Evolutionary conservation across 2,329 filamentous ascomycete species (phyloP).

Genomic region (Colletotrichum endophyticum): DNA sequence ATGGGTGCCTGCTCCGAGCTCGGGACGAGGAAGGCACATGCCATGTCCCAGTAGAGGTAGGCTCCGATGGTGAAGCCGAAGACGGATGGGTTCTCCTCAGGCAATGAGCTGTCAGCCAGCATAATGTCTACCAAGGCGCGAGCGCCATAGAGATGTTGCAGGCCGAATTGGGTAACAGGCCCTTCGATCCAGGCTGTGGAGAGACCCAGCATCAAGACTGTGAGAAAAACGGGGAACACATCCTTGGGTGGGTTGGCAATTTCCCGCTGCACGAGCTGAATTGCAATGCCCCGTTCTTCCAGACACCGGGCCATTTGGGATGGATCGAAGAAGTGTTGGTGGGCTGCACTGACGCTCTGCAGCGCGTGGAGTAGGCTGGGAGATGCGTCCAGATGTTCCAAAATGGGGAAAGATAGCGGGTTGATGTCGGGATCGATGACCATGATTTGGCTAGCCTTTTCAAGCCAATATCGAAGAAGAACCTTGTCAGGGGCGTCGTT

Average conservation of each 20-base stretch:
- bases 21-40: not conserved
- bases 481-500: not conserved
- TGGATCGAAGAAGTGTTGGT: not conserved
- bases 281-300: not conserved
- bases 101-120: not conserved
- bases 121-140: not conserved
- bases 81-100: not conserved
- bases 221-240: not conserved
- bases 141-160: not conserved
- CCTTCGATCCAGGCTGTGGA: not conserved
- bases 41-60: not conserved
- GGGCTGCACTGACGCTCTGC: not conserved
- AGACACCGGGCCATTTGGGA: not conserved
- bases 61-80: not conserved
- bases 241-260: not conserved
- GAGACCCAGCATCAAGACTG: not conserved
- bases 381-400: not conserved
- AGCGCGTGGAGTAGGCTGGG: not conserved
- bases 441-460: not conserved
- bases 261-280: not conserved
- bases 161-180: not conserved
- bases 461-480: not conserved
- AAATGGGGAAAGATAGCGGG: not conserved
- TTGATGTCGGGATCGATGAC: not conserved
- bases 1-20: not conserved